Percentiles rank a stretch among this genome's conserved stretches.
Conservation (phyloP, 2,329 filamentous ascomycete species). For the Dissoconium aciculare region DNA sequence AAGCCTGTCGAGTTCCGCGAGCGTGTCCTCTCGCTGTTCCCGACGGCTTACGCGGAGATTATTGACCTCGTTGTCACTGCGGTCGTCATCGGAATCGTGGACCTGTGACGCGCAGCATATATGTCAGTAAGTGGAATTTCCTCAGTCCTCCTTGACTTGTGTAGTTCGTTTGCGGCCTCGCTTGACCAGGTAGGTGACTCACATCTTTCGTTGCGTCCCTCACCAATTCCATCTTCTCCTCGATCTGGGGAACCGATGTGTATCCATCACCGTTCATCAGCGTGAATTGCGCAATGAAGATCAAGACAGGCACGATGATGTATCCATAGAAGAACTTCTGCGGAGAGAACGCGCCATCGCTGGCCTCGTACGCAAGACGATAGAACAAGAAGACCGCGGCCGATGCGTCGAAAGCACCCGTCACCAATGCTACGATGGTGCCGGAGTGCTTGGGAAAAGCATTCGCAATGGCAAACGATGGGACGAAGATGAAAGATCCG, state of each 20-base stretch:
- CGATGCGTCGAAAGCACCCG: constrained; percentile 36
- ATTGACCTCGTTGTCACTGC: constrained; percentile 41
- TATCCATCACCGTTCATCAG: constrained; percentile 33
- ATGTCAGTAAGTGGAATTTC: not conserved
- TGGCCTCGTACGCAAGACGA: constrained; percentile 32
- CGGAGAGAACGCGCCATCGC: constrained; percentile 27
- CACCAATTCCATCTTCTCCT: constrained; percentile 62
- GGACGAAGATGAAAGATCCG: constrained; percentile 36
- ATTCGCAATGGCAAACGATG: constrained; percentile 37
- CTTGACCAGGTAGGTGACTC: no score
- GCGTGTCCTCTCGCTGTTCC: constrained; percentile 46
- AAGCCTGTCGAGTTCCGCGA: constrained; percentile 59
- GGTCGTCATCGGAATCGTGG: constrained; percentile 43
- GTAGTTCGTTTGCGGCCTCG: no score
- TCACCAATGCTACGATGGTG: constrained; percentile 34
- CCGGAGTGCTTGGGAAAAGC: constrained; percentile 36
- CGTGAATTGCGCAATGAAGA: constrained; percentile 31
- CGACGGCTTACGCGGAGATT: constrained; percentile 39
- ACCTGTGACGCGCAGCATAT: constrained; percentile 13
- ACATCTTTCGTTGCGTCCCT: constrained; percentile 36
- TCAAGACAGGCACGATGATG: constrained; percentile 31
- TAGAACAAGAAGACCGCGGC: constrained; percentile 36
- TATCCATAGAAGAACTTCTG: constrained; percentile 36
- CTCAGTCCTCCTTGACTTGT: no score
- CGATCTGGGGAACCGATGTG: constrained; percentile 56